A percentile compares a stretch with the other conserved stretches of the same genome.
phyloP scores from a whole-genome alignment of 768 basidiomycete genomes.

The Gloeophyllum trabeum region DNA sequence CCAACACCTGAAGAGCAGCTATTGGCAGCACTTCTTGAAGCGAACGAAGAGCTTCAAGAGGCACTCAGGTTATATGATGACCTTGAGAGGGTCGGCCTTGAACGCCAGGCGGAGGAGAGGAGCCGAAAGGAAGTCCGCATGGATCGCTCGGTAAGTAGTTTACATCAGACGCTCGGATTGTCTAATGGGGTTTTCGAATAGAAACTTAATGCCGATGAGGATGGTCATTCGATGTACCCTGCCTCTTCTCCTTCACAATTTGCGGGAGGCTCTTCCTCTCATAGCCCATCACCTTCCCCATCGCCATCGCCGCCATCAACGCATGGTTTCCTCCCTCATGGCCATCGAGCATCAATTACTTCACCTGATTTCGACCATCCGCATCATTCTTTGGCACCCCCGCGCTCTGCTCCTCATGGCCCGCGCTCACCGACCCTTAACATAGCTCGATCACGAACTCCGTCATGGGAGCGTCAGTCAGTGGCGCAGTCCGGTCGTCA shows the following conservation, averaged over 20 bases:
- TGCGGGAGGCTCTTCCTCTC: slow-evolving; percentile 22
- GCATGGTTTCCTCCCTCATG: slow-evolving; percentile 14
- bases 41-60: slow-evolving; percentile 60
- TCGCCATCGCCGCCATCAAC: slow-evolving; percentile 14
- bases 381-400: slow-evolving; percentile 40
- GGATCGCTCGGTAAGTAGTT: slow-evolving; percentile 56
- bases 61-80: slow-evolving; percentile 72
- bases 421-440: slow-evolving; percentile 51
- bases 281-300: slow-evolving; percentile 31
- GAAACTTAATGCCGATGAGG: too few species aligned
- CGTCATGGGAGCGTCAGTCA: slow-evolving; percentile 47
- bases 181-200: too few species aligned
- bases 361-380: slow-evolving; percentile 11
- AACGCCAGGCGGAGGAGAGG: slow-evolving; percentile 54
- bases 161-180: too few species aligned
- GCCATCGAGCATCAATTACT: slow-evolving; percentile 14
- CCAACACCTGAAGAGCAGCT: slow-evolving; percentile 67
- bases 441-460: slow-evolving; percentile 45
- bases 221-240: too few species aligned
- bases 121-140: slow-evolving; percentile 60
- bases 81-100: slow-evolving; percentile 48
- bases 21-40: slow-evolving; percentile 58
- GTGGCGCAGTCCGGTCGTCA: slow-evolving; percentile 7
- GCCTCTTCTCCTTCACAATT: slow-evolving; percentile 18
- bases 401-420: slow-evolving; percentile 58